Base-by-base conservation (phyloP, 805 yeast species). In the Diddensiella transvaalensis region DNA sequence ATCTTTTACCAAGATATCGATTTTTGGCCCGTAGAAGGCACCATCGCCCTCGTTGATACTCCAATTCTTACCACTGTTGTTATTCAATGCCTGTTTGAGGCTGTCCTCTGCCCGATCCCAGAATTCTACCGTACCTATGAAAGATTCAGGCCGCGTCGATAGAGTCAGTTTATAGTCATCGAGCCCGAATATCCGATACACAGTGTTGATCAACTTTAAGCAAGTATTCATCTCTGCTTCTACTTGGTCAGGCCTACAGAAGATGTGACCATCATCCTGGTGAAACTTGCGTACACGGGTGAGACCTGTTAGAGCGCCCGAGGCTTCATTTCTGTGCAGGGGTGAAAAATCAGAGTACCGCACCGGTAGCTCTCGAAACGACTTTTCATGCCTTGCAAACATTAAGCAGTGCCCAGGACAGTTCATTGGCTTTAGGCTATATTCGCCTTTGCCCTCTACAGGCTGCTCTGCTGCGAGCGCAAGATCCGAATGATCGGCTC, bases 211-310 rank as follows among this genome's bases (percentile, higher is more conserved):
- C 60, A 93, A 71, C 58, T 79, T 75, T 49, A 93, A 72, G 10
- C 93, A 85, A 47, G 79, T 77, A 6, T 73, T 60, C 42, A 93
- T 89, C 62, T 93, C 99, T 24, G 64, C 58, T 42, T 76, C 77
- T 42, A 93, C 82, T 67, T 93, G 99, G 4, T 76, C 80, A 30
- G 77, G 73, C 1, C 83, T 79, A 63, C 99, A 93, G 65, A 93
- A 93, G 22, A 93, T 90, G 60, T 93, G 99, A 4, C 97, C 98
- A 65, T 93, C 99, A 66, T 93, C 99, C 69, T 93, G 99, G 66
- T 93, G 99, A 69, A 93, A 93, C 54, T 96, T 74, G 50, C 99
- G 78, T 2, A 93, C 96, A 48, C 99, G 74, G 0, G 98, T 93
- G 32, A 93, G 71, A 0, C 99, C 99, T 4, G 91, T 78, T 18